phyloP scores from a whole-genome alignment of 75 land plant genomes.

The Cryptomeria japonica region DNA sequence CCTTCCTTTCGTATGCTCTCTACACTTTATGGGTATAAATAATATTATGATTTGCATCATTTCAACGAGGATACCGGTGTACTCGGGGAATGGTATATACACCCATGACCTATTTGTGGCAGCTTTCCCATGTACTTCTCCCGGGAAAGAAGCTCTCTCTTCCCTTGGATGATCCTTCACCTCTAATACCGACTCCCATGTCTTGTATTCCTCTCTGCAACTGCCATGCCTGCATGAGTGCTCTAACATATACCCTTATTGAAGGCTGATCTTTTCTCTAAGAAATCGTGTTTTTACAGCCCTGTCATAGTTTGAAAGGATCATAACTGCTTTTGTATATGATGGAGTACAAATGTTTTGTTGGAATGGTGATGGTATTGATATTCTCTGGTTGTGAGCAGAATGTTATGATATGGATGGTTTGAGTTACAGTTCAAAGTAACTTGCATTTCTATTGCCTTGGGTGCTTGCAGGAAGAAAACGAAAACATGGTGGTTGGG shows the following conservation, averaged over 20 bases:
- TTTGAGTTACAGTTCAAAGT: neutral
- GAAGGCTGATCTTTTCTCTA: no score
- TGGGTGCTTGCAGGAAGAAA: neutral
- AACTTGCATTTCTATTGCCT: neutral
- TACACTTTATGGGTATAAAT: neutral
- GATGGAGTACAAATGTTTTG: neutral
- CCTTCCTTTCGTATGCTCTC: no score
- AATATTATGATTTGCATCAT: neutral
- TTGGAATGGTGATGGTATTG: neutral
- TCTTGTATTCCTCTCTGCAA: neutral
- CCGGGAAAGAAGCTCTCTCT: neutral
- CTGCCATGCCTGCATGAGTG: neutral
- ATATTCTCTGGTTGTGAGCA: neutral
- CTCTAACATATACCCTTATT: neutral
- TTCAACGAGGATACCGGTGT: neutral
- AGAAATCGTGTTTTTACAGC: neutral
- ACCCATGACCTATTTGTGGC: neutral
- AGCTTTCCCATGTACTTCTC: neutral
- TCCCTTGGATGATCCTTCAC: neutral
- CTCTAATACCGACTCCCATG: neutral
- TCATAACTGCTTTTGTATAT: neutral
- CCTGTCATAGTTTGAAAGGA: neutral
- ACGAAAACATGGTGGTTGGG: neutral
- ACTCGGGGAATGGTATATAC: neutral
- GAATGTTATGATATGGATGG: neutral